Base-by-base conservation (phyloP, 345 rosid species). In the Pistacia integerrima region DNA sequence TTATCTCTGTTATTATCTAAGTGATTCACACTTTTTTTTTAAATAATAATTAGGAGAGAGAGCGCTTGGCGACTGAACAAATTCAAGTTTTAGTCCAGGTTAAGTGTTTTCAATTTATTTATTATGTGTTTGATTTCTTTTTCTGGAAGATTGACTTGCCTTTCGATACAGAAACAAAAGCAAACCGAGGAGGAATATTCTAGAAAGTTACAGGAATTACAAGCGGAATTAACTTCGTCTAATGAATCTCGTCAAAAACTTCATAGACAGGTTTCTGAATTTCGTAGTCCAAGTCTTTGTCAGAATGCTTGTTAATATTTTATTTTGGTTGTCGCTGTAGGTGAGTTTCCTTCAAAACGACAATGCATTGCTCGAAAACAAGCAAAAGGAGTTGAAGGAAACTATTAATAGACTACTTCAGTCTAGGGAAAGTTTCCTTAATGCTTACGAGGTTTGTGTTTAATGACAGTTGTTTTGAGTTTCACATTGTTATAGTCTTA, bases 311-410 rank as follows among this genome's bases (percentile, higher is more conserved):
- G 52, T 35, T 33, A 16, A 33, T 73, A 2, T 7, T 44, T 1
- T 4, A n/a, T 71, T 66, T 65, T 33, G 25, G 12, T 35, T 74
- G 51, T 59, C 81, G 66, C 78, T 82, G 74, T 79, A 90, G 91
- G 87, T 86, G 62, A 88, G 44, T 83, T 89, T 86, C 87, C 92
- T 92, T 67, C 87, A 89, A 77, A 87, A 89, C 77, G 94, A 89
- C 73, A 89, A 87, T 35, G 81, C 67, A 51, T 83, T 91, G 83
- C 89, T 90, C 20, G 97, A 90, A 78, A 86, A 79, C 82, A 90
- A 85, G 79, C 89, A 87, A 73, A 89, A 75, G 65, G 92, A 90
- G 74, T 70, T 89, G 84, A 88, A 89, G 77, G 88, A 74, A 60
- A 89, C 90, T 2, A 85, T 87, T 14, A 87, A 85, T 38, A 78